Evolutionary conservation across 345 rosid genomes (phyloP).

Genomic region (Psidium friedrichsthalianum): DNA sequence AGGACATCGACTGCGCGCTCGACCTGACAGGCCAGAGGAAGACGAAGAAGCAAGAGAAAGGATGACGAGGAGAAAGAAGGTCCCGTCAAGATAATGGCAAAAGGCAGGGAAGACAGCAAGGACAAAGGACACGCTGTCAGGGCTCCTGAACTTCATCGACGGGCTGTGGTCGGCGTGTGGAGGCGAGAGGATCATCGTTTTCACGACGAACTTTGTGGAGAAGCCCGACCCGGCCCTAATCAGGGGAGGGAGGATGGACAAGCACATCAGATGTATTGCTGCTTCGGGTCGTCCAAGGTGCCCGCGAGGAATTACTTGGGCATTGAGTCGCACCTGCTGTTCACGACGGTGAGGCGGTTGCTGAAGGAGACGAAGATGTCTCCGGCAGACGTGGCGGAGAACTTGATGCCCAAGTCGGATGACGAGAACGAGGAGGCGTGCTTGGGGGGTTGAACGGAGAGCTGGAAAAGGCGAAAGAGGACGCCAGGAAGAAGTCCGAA

Average conservation of each 20-base stretch:
- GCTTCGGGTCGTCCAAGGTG: conserved; percentile 21
- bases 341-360: conserved; percentile 3
- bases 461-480: conserved; percentile 15
- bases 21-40: conserved; percentile 22
- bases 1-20: conserved; percentile 34
- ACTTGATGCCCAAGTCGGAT: conserved; percentile 18
- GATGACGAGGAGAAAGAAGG: background rate
- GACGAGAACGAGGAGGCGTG: background rate
- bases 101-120: conserved; percentile 9
- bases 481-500: background rate
- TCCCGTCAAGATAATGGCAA: background rate
- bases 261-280: conserved; percentile 23
- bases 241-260: conserved; percentile 31
- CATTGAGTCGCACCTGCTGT: conserved; percentile 6
- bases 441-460: conserved; percentile 15
- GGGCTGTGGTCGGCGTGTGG: conserved; percentile 33
- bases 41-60: conserved; percentile 6
- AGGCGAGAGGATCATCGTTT: conserved; percentile 25
- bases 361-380: conserved; percentile 13
- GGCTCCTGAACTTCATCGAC: conserved; percentile 28
- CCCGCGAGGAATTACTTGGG: conserved; percentile 20
- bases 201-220: conserved; percentile 29
- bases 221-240: conserved; percentile 31
- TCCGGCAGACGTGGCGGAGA: conserved; percentile 32
- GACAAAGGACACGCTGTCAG: conserved; percentile 26